Evolutionary conservation across 2,329 filamentous ascomycete genomes (phyloP).

Genomic region (Fusarium neocosmosporiellum): DNA sequence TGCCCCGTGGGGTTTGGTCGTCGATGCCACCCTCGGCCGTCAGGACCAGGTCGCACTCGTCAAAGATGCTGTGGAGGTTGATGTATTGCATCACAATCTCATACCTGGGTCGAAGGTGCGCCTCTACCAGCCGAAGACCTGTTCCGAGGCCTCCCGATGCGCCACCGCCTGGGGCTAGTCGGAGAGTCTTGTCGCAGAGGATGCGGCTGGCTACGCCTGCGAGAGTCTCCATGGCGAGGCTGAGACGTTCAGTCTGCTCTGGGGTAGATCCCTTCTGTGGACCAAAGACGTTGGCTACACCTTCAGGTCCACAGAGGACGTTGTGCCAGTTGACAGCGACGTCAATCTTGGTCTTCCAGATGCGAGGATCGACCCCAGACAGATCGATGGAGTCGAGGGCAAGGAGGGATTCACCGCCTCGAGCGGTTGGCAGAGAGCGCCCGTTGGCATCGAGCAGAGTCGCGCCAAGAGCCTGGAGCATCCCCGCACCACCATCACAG

Average conservation of each 20-base stretch:
- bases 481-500: constrained; percentile 64
- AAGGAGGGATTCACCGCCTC: constrained; percentile 54
- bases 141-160: constrained; percentile 64
- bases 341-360: constrained; percentile 52
- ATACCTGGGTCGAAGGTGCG: constrained; percentile 57
- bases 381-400: constrained; percentile 54
- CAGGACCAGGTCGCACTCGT: constrained; percentile 61
- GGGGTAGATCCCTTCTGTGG: constrained; percentile 62
- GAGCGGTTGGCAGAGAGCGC: constrained; percentile 50
- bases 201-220: constrained; percentile 50
- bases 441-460: constrained; percentile 54
- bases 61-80: constrained; percentile 57
- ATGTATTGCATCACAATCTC: constrained; percentile 64
- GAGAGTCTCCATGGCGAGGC: constrained; percentile 55
- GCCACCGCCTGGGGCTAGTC: constrained; percentile 57
- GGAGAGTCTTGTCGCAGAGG: constrained; percentile 50
- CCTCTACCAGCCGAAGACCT: constrained; percentile 61
- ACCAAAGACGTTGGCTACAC: constrained; percentile 62
- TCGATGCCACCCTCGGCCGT: constrained; percentile 66
- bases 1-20: constrained; percentile 61
- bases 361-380: constrained; percentile 47
- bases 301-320: constrained; percentile 59
- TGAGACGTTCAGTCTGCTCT: constrained; percentile 55
- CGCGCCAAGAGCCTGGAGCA: constrained; percentile 64
- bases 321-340: constrained; percentile 65